Evolutionary conservation across 805 yeast species (phyloP).

Genomic region (Zygosaccharomyces bailii): DNA sequence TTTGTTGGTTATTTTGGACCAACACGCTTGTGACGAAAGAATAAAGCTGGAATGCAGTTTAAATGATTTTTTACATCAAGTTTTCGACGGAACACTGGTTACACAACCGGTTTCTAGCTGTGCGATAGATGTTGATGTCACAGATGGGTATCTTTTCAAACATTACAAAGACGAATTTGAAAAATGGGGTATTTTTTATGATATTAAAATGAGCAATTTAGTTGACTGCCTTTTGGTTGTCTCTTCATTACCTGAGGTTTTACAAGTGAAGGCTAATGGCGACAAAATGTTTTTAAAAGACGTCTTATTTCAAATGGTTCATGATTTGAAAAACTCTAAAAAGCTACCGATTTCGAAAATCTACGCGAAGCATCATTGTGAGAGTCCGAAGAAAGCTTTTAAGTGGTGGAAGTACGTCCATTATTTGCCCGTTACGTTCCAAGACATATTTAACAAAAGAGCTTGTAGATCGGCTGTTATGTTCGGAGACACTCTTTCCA

Average conservation of each 20-base stretch:
- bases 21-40: conserved; percentile 84
- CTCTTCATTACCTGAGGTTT: conserved; percentile 45
- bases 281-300: conserved; percentile 35
- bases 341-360: conserved; percentile 20
- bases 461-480: conserved; percentile 69
- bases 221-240: conserved; percentile 23
- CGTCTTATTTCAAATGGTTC: conserved; percentile 43
- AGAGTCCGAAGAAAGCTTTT: background rate
- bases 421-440: conserved; percentile 49
- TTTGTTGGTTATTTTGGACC: conserved; percentile 54
- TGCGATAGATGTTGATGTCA: conserved; percentile 19
- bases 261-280: conserved; percentile 35
- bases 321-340: conserved; percentile 39
- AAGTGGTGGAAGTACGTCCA: conserved; percentile 41
- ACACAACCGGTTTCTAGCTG: conserved; percentile 16
- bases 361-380: background rate
- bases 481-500: conserved; percentile 59
- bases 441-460: conserved; percentile 51
- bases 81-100: conserved; percentile 23
- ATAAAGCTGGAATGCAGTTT: conserved; percentile 53
- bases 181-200: conserved; percentile 46
- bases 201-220: conserved; percentile 4
- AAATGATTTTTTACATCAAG: conserved; percentile 36
- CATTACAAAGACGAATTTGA: conserved; percentile 32
- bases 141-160: conserved; percentile 37